phyloP scores from a whole-genome alignment of 2,329 filamentous ascomycete genomes.

The Claviceps quebecensis region DNA sequence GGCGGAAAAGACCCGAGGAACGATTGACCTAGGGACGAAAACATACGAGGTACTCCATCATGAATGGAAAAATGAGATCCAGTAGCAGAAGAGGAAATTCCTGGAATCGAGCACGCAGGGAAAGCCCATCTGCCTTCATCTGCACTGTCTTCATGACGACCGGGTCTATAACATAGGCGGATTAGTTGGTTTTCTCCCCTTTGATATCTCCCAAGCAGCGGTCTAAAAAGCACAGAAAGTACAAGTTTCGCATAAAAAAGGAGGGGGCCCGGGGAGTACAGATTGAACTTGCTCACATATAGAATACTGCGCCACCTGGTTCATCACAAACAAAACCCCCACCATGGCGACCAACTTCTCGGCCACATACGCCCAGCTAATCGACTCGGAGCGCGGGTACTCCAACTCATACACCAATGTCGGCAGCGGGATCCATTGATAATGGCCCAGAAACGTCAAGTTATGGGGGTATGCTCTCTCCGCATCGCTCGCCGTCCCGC shows the following conservation, averaged over 20 bases:
- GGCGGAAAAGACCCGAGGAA: no score
- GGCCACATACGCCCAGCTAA: constrained; percentile 61
- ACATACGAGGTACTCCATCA: constrained; percentile 56
- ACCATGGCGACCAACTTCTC: constrained; percentile 60
- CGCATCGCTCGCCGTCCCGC: constrained; percentile 41
- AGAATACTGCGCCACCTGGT: constrained; percentile 60
- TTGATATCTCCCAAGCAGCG: no score
- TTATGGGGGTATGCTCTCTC: constrained; percentile 52
- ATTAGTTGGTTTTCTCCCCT: no score
- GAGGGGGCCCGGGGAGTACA: not conserved
- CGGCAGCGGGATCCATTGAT: constrained; percentile 61
- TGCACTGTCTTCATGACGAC: constrained; percentile 52
- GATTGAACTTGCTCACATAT: constrained; percentile 35
- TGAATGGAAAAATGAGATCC: constrained; percentile 64
- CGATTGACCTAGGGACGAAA: not conserved
- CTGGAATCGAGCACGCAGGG: constrained; percentile 44
- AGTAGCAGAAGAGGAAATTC: constrained; percentile 63
- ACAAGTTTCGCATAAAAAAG: not conserved
- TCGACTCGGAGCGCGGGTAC: constrained; percentile 53
- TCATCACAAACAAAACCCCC: constrained; percentile 65
- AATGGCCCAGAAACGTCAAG: constrained; percentile 48
- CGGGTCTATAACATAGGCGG: constrained; percentile 31
- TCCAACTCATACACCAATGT: constrained; percentile 69
- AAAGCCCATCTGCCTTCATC: constrained; percentile 53
- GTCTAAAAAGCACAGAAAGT: not conserved